Percentiles rank a stretch among this genome's conserved stretches.
These are phyloP conservation scores for Casuarina equisetifolia DNA, from an alignment of 306 rosid species.

Conservation along the genomic window DNA sequence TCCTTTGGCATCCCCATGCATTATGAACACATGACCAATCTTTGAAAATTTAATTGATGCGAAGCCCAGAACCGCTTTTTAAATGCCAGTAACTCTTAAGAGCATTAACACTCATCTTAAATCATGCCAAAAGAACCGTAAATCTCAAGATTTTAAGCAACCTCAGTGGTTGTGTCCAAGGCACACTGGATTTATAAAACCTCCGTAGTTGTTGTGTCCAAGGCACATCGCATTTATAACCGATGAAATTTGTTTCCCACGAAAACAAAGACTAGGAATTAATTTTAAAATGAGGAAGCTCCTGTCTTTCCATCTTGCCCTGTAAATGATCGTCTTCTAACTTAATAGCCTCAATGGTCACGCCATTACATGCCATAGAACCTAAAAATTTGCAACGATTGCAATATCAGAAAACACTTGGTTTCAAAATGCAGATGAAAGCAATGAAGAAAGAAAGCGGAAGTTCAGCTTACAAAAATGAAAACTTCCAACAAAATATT, in stretches of 20 bases:
- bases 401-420: no score
- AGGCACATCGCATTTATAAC: no score
- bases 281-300: no score
- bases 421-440: no score
- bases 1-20: neutral
- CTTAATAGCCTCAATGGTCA: no score
- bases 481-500: neutral
- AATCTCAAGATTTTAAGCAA: neutral
- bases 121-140: neutral
- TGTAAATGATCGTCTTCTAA: no score
- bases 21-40: neutral
- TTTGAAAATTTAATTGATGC: neutral
- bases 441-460: neutral
- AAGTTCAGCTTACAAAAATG: neutral
- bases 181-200: neutral
- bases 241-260: no score
- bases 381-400: no score
- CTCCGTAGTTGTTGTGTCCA: no score
- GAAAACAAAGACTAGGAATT: no score
- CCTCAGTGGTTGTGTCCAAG: neutral
- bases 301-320: no score
- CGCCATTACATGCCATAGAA: no score
- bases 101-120: neutral
- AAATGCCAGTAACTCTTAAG: neutral
- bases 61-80: neutral